These are phyloP conservation scores for Pleoardoris graminearum DNA, from an alignment of 2,329 filamentous ascomycete species.

Conservation along the genomic window DNA sequence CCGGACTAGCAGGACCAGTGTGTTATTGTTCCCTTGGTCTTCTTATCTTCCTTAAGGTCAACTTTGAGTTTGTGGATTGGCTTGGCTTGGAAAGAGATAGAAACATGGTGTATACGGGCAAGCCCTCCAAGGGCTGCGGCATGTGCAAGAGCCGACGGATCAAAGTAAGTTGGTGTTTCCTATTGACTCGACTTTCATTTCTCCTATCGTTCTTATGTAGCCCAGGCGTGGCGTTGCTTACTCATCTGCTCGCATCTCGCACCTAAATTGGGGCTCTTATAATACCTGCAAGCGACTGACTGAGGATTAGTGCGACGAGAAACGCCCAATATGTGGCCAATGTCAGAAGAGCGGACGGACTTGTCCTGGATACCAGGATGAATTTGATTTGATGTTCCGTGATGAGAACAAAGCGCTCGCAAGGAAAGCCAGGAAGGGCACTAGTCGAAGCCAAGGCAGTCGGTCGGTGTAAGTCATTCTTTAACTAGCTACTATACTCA, in stretches of 20 bases:
- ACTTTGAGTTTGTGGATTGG: constrained; percentile 9
- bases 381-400: constrained; percentile 72
- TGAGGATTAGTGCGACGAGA: constrained; percentile 39
- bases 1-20: constrained; percentile 3
- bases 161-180: constrained; percentile 58
- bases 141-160: constrained; percentile 74
- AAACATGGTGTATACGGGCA: constrained; percentile 47
- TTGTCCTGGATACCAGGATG: constrained; percentile 55
- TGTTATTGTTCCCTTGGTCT: constrained; percentile 8
- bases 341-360: constrained; percentile 38
- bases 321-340: constrained; percentile 41
- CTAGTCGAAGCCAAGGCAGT: constrained; percentile 17
- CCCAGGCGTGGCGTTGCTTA: background rate
- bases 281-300: constrained; percentile 7
- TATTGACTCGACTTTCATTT: background rate
- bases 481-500: background rate
- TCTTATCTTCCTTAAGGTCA: constrained; percentile 15
- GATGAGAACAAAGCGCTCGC: constrained; percentile 72
- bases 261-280: background rate
- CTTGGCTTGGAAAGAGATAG: constrained; percentile 11
- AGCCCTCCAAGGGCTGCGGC: constrained; percentile 63
- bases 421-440: constrained; percentile 59
- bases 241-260: background rate
- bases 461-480: constrained; percentile 34
- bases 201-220: constrained; percentile 10